Evolutionary conservation across 495 filamentous ascomycete species (phyloP), one percentile per base, ranked within the genome.

Genomic region (Penicillium maclennaniae): DNA sequence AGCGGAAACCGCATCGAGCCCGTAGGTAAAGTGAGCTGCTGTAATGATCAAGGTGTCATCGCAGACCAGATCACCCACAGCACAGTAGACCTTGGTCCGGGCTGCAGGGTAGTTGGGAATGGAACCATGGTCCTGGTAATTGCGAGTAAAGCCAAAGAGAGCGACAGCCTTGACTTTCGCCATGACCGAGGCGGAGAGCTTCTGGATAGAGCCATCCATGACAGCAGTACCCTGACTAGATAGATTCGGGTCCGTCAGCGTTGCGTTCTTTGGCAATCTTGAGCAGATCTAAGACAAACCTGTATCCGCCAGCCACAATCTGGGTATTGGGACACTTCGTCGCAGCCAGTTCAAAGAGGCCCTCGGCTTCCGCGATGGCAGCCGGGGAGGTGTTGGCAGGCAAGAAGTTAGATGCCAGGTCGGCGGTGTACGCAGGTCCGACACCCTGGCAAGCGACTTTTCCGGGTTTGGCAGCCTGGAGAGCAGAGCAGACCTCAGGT

Each of bases 121-220:
- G 16, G 66, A 61, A 1, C 76, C 73, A 21, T 62, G 55, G 49
- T 83, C 71, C 60, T 81, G 78, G 34, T 68, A 58, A 62, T 82
- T 82, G 54, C 80, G 75, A 38, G 81, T 83, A 56, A 83, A 79
- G 4, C 82, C 81, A 41, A 76, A 83, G 0, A 79, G 70, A n/a
- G 80, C 74, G 10, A 79, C 79, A 25, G 76, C 79, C 42, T 72
- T 76, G 55, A 83, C 76, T 60, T 74, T 70, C 44, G 72, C 62
- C 51, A 71, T 66, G 36, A 80, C 69, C 26, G 61, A 53, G 2
- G 68, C 61, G 12, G 65, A 61, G 6, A 77, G 69, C 12, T 62
- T 49, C 42, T 74, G 65, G 47, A 82, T 69, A 1, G 79, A 71
- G 43, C 67, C 71, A 49, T 80, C 74, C 45, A 75, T 72, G 40